Conservation (phyloP, 306 rosid genomes). For the Albizia julibrissin region DNA sequence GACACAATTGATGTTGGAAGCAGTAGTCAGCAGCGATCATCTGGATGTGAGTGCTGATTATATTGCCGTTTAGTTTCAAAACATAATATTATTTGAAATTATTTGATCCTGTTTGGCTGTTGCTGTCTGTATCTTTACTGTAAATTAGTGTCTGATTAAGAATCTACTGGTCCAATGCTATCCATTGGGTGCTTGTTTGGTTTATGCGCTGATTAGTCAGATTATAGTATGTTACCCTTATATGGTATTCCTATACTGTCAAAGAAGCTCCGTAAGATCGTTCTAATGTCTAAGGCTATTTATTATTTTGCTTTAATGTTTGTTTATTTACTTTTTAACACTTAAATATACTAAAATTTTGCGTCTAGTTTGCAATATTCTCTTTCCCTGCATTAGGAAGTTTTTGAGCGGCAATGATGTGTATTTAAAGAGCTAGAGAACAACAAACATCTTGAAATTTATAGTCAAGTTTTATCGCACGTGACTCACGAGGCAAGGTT, state of each 20-base stretch:
- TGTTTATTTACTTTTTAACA: background rate
- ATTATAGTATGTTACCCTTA: conserved; percentile 25
- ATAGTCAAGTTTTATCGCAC: background rate
- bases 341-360: background rate
- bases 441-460: background rate
- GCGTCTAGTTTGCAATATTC: background rate
- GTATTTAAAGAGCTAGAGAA: background rate
- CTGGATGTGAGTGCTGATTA: conserved; percentile 91
- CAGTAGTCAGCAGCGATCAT: conserved; percentile 77
- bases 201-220: conserved; percentile 32
- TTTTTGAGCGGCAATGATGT: background rate
- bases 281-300: conserved; percentile 9
- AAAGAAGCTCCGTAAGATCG: conserved; percentile 26
- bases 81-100: conserved; percentile 35
- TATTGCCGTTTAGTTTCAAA: conserved; percentile 45
- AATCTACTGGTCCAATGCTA: conserved; percentile 46
- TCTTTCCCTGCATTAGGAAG: background rate
- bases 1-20: conserved; percentile 93
- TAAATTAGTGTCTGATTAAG: conserved; percentile 55
- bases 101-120: conserved; percentile 38
- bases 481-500: background rate
- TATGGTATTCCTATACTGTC: conserved; percentile 31
- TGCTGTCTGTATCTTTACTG: conserved; percentile 45
- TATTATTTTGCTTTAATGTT: conserved; percentile 10
- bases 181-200: conserved; percentile 49